Conservation (phyloP, 768 basidiomycete species). For the Russula brevipes region DNA sequence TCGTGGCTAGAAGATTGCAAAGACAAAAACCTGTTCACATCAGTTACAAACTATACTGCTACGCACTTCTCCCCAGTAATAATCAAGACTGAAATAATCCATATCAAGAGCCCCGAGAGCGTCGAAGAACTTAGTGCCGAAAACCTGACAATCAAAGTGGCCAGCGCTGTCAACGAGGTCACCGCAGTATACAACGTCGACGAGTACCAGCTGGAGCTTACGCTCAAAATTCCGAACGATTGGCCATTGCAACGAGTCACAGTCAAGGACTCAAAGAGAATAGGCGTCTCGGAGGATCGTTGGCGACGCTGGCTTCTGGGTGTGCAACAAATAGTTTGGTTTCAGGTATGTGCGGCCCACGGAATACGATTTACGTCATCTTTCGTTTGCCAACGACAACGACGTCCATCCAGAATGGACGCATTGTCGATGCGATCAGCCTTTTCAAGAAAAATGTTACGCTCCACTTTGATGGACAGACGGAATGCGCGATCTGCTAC, state of each 20-base stretch:
- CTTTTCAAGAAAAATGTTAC: slow-evolving; percentile 93
- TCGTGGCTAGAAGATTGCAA: slow-evolving; percentile 83
- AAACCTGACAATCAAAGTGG: slow-evolving; percentile 74
- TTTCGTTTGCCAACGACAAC: background rate
- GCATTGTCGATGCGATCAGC: slow-evolving; percentile 79
- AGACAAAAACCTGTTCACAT: slow-evolving; percentile 78
- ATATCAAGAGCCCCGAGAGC: slow-evolving; percentile 53
- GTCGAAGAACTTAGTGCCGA: slow-evolving; percentile 64
- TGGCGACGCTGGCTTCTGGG: slow-evolving; percentile 95
- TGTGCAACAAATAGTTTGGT: slow-evolving; percentile 85
- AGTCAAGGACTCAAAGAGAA: slow-evolving; percentile 74
- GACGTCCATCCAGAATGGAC: slow-evolving; percentile 60
- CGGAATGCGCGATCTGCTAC: slow-evolving; percentile 95
- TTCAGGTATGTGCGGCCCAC: slow-evolving; percentile 53
- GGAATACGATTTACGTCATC: background rate
- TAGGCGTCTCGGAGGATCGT: slow-evolving; percentile 83
- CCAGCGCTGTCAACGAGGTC: slow-evolving; percentile 69
- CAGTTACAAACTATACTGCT: slow-evolving; percentile 74
- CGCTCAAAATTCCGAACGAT: slow-evolving; percentile 77
- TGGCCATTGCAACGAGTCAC: slow-evolving; percentile 89
- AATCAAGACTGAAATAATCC: slow-evolving; percentile 75
- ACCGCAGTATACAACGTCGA: slow-evolving; percentile 82
- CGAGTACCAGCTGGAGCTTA: slow-evolving; percentile 89
- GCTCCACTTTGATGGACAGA: slow-evolving; percentile 91
- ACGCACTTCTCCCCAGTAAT: slow-evolving; percentile 86